Percentiles rank a stretch among this genome's conserved stretches.
phyloP scores from a whole-genome alignment of 139 green algal species.

The Diplosphaera chodatii region DNA sequence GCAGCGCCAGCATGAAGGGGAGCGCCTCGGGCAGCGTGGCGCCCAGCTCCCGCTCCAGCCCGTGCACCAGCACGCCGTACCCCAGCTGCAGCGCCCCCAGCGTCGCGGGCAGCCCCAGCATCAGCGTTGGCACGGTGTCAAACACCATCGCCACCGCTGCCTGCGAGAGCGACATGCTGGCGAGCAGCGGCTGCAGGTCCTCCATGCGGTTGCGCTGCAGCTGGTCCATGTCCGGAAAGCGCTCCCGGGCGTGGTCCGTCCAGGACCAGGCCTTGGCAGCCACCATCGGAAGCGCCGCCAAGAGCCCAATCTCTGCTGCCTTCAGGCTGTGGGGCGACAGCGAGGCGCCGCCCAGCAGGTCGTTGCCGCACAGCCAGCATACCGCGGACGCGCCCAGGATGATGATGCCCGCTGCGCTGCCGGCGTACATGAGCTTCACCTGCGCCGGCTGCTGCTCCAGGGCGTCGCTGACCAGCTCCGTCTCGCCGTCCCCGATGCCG shows the following conservation, averaged over 20 bases:
- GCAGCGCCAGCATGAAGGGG: not conserved
- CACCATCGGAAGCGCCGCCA: not conserved
- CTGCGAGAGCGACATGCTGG: not conserved
- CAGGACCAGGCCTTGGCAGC: not conserved
- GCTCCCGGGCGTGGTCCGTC: not conserved
- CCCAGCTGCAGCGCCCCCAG: not conserved
- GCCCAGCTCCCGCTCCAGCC: not conserved
- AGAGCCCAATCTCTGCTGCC: not conserved
- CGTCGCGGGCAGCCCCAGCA: not conserved
- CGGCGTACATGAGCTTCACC: not conserved
- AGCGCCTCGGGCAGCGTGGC: not conserved
- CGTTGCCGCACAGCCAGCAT: not conserved
- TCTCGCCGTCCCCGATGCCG: not conserved
- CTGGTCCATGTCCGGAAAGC: not conserved
- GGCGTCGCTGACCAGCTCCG: constrained; percentile 29
- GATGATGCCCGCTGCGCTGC: not conserved
- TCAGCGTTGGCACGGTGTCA: not conserved
- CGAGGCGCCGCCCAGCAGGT: not conserved
- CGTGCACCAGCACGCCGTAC: not conserved
- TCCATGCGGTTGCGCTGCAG: not conserved
- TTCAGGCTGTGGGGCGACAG: not conserved
- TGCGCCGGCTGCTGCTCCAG: constrained; percentile 38
- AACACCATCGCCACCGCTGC: not conserved
- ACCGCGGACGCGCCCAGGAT: not conserved
- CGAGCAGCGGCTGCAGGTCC: not conserved